Conservation (phyloP, 306 rosid genomes). For the Malus sylvestris region DNA sequence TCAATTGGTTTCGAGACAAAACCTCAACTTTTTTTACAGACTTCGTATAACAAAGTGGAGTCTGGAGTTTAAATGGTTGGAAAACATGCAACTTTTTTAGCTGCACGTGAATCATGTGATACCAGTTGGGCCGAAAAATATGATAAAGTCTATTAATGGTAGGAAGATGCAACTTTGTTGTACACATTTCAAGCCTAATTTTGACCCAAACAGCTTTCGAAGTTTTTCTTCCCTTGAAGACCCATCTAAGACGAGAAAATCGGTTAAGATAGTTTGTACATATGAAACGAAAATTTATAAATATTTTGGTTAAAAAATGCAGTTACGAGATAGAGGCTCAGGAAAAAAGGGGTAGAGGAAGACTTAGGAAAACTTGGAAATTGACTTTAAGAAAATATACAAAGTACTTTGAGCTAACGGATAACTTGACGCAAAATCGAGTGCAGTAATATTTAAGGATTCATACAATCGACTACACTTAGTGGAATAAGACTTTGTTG, state of each 20-base stretch:
- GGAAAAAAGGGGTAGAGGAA: too few relatives aligned
- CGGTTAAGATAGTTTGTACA: too few relatives aligned
- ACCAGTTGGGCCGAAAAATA: neutral
- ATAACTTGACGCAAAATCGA: fast-evolving
- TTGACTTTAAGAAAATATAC: too few relatives aligned
- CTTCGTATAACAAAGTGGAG: neutral
- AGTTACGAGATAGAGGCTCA: too few relatives aligned
- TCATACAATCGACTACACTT: too few relatives aligned
- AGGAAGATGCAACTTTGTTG: neutral
- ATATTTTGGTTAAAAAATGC: fast-evolving
- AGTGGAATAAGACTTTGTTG: too few relatives aligned
- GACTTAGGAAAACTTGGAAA: too few relatives aligned
- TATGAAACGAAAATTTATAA: too few relatives aligned
- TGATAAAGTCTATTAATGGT: too few relatives aligned
- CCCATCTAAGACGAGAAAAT: neutral
- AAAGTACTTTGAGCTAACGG: too few relatives aligned
- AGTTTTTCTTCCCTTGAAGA: neutral
- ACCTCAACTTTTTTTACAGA: neutral
- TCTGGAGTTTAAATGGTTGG: neutral
- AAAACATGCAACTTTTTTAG: neutral
- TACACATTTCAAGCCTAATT: neutral
- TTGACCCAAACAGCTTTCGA: neutral
- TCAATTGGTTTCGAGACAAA: neutral
- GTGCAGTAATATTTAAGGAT: too few relatives aligned
- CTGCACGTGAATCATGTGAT: too few relatives aligned